Evolutionary conservation across 257 asterid species (phyloP).

Genomic region (Scutellaria barbata): DNA sequence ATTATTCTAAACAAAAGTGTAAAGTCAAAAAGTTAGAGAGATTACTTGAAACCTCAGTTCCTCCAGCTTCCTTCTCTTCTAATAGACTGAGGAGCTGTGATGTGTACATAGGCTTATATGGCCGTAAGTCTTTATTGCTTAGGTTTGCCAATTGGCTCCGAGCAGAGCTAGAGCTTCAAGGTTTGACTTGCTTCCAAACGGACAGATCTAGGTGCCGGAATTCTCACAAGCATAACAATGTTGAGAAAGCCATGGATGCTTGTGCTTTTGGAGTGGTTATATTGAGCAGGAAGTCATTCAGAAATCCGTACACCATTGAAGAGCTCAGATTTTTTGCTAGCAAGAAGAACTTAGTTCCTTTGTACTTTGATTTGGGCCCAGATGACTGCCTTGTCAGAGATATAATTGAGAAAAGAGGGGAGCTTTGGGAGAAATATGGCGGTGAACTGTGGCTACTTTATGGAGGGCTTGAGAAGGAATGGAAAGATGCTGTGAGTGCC

Average conservation of each 20-base stretch:
- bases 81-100: conserved; percentile 85
- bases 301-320: conserved; percentile 84
- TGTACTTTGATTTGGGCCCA: conserved; percentile 84
- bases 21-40: conserved; percentile 55
- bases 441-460: conserved; percentile 91
- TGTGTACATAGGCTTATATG: conserved; percentile 87
- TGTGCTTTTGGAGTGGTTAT: conserved; percentile 82
- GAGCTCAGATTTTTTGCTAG: conserved; percentile 82
- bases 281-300: conserved; percentile 82
- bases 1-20: conserved; percentile 47
- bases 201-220: conserved; percentile 76
- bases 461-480: conserved; percentile 89
- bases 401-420: conserved; percentile 88
- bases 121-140: conserved; percentile 71
- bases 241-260: conserved; percentile 82
- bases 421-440: conserved; percentile 92
- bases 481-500: conserved; percentile 79
- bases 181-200: conserved; percentile 83
- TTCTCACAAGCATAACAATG: conserved; percentile 65
- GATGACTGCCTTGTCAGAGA: conserved; percentile 91
- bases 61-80: conserved; percentile 65
- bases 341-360: conserved; percentile 92
- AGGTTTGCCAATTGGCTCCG: conserved; percentile 89
- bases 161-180: conserved; percentile 87
- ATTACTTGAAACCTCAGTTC: conserved; percentile 52